Conservation (phyloP, 192 early-diverging fungal species). For the Backusella macrospora region DNA sequence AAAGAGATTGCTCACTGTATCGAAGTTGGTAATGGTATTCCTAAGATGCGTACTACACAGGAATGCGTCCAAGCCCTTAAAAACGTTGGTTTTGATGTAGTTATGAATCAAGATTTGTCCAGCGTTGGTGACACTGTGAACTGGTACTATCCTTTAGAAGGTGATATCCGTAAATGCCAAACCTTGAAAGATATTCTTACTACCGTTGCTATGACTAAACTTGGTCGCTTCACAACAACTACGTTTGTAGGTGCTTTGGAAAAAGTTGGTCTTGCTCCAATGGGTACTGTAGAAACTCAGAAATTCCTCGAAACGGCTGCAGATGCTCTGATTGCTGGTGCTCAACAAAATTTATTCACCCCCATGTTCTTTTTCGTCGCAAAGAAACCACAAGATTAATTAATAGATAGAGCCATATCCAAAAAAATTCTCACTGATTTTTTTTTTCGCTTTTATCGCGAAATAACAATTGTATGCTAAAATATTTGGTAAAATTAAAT, state of each 20-base stretch:
- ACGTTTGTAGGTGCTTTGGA: conserved; percentile 78
- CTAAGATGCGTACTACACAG: conserved; percentile 77
- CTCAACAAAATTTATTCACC: conserved; percentile 83
- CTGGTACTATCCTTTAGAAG: conserved; percentile 87
- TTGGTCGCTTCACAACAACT: conserved; percentile 76
- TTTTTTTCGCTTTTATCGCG: too few species aligned
- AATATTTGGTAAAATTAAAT: too few species aligned
- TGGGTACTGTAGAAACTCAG: conserved; percentile 86
- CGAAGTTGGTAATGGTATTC: conserved; percentile 89
- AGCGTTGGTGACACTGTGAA: conserved; percentile 66
- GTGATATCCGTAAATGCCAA: conserved; percentile 52
- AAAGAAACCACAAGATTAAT: conserved; percentile 59
- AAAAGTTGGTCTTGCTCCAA: conserved; percentile 78
- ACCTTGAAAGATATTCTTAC: conserved; percentile 54
- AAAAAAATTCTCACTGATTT: too few species aligned
- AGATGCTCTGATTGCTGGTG: conserved; percentile 82
- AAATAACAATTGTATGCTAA: too few species aligned
- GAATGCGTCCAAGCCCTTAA: conserved; percentile 79
- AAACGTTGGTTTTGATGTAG: conserved; percentile 85
- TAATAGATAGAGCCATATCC: neutral
- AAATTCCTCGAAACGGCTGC: conserved; percentile 81
- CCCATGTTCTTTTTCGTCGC: conserved; percentile 93
- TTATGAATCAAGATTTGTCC: conserved; percentile 65
- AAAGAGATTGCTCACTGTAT: conserved; percentile 78
- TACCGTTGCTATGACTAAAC: conserved; percentile 49